These are phyloP conservation scores for Saccharomyces uvarum DNA, from an alignment of 1,139 yeast genomes.

Conservation along the genomic window DNA sequence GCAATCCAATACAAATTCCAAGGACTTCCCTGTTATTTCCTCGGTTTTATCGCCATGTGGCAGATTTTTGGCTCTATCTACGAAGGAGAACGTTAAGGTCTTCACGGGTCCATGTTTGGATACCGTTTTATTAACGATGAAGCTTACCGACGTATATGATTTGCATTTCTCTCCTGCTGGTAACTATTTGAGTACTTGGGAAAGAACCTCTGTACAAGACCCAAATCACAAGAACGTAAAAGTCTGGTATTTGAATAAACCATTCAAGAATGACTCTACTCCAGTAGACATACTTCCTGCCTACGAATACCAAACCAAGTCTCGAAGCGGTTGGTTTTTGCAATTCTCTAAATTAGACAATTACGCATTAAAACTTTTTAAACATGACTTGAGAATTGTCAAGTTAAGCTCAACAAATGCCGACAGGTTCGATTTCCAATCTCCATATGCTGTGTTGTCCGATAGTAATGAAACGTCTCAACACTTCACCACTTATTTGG, in stretches of 20 bases:
- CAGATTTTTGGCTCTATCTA: conserved; percentile 51
- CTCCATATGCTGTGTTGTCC: conserved; percentile 55
- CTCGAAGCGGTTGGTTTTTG: conserved; percentile 72
- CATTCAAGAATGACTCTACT: conserved; percentile 12
- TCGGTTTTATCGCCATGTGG: conserved; percentile 41
- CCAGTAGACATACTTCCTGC: conserved; percentile 40
- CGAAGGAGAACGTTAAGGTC: conserved; percentile 48
- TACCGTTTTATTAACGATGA: conserved; percentile 38
- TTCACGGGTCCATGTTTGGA: conserved; percentile 50
- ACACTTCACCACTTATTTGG: conserved; percentile 47
- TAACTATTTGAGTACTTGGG: conserved; percentile 82
- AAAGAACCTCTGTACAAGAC: conserved; percentile 62
- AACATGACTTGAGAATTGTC: conserved; percentile 34
- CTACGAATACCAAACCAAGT: conserved; percentile 67
- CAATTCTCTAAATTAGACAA: conserved; percentile 32
- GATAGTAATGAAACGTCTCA: conserved; percentile 44
- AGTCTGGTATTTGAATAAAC: conserved; percentile 50
- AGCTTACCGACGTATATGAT: conserved; percentile 62
- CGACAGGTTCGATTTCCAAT: conserved; percentile 41
- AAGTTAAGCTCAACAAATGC: conserved; percentile 54
- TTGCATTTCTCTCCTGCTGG: conserved; percentile 84
- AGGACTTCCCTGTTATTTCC: conserved; percentile 41
- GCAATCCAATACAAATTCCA: conserved; percentile 34
- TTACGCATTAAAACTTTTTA: conserved; percentile 26
- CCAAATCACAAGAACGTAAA: conserved; percentile 70